Base-by-base conservation (phyloP, 1,284 basidiomycete genomes). In the Ceratobasidium sp. region DNA sequence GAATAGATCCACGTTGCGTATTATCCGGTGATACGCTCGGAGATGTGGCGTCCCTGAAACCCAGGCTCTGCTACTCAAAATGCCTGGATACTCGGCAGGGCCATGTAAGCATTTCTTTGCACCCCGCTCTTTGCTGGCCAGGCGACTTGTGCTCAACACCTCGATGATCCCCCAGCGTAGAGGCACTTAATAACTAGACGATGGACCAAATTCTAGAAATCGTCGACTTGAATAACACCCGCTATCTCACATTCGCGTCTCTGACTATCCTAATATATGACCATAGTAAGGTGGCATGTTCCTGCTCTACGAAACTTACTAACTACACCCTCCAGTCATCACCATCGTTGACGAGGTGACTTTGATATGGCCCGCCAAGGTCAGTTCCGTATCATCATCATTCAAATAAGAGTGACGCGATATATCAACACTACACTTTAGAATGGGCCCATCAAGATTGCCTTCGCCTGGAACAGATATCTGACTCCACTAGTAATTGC, bases 321-420 rank as follows among this genome's bases (percentile, higher is more conserved):
- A 6, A 67, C 23, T 67, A 20, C 3, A 15, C 13, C 33, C 10
- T 54, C 20, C 38, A 74, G 59, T 65, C n/a, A 61, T 59, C 44
- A 71, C 69, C 13, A 57, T 71, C 42, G 28, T 33, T 12, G 71
- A 74, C 54, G 71, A 74, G 44, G 59, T 65, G 28, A 50, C 59
- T 10, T 46, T 74, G 26, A 74, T 74, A 52, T 74, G 71, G 71
- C 71, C 71, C 28, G 71, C 71, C 59, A 74, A 74, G 71, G 71
- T 74, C 17, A 20, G 40, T 33, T 20, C 44, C 12, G 3, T 46
- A 6, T 3, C 20, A 50, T 1, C 4, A 28, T 40, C 6, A 64
- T 1, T 23, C 12, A 9, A 5, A 28, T 33, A 46, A 20, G 44
- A 9, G 15, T 38, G 48, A 2, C 44, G 2, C 9, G n/a, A 3